Evolutionary conservation across 192 early-diverging fungal genomes (phyloP).

Genomic region (Chytriomyces confervae): DNA sequence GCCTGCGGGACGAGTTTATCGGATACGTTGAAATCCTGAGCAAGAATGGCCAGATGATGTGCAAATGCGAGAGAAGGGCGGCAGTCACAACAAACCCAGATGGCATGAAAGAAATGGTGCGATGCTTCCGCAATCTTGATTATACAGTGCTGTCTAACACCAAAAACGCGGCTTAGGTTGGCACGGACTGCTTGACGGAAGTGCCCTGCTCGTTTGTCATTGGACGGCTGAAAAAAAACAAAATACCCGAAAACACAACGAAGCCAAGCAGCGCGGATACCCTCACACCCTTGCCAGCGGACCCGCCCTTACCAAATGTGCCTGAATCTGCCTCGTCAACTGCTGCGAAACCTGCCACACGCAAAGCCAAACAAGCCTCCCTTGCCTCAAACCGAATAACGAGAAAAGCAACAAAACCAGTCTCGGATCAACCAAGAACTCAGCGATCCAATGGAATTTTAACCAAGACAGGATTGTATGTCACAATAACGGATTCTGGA

Average conservation of each 20-base stretch:
- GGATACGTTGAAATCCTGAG: constrained; percentile 29
- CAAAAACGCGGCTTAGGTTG: constrained; percentile 19
- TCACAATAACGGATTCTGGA: constrained; percentile 24
- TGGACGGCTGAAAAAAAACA: constrained; percentile 4
- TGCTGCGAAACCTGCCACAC: too few species aligned
- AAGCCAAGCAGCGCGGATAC: neutral
- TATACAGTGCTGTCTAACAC: neutral
- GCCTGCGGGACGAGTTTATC: constrained; percentile 23
- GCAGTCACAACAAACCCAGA: constrained; percentile 18
- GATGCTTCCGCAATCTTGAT: neutral
- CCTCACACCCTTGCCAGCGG: neutral
- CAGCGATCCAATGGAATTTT: constrained; percentile 1
- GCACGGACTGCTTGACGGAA: constrained; percentile 2
- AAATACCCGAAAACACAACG: neutral
- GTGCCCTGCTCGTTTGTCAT: constrained; percentile 20
- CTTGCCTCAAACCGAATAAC: neutral
- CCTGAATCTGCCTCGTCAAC: neutral
- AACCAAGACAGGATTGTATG: constrained; percentile 30
- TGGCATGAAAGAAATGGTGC: constrained; percentile 28
- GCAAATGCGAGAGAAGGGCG: constrained; percentile 20
- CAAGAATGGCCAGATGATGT: constrained; percentile 22
- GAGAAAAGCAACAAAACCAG: neutral
- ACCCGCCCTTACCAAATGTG: neutral
- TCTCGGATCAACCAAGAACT: neutral
- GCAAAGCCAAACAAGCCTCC: neutral